These are phyloP conservation scores for Lineolata rhizophorae DNA, from an alignment of 495 filamentous ascomycete species.

Conservation along the genomic window DNA sequence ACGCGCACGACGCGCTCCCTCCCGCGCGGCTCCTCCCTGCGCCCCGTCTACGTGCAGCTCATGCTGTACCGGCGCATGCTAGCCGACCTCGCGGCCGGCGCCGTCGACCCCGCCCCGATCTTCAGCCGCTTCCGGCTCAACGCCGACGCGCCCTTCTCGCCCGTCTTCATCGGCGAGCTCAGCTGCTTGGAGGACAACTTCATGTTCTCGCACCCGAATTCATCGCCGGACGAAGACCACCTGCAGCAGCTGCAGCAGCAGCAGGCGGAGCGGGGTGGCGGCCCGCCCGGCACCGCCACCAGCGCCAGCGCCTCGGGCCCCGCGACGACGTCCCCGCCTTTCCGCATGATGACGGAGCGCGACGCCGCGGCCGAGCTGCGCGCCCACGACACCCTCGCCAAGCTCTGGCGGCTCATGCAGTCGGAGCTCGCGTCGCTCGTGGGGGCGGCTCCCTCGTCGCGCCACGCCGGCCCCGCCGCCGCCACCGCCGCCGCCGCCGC, in stretches of 20 bases:
- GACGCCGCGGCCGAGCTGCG: slow-evolving; percentile 22
- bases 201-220: neutral
- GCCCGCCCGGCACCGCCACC: too few species aligned
- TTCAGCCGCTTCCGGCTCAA: slow-evolving; percentile 49
- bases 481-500: slow-evolving; percentile 1
- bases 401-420: slow-evolving; percentile 49
- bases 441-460: neutral
- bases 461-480: slow-evolving; percentile 3
- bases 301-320: too few species aligned
- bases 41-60: slow-evolving; percentile 63
- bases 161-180: slow-evolving; percentile 62
- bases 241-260: too few species aligned
- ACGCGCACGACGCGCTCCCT: slow-evolving; percentile 42
- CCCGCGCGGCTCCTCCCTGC: slow-evolving; percentile 45
- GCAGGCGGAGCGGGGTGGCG: too few species aligned
- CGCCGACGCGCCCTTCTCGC: slow-evolving; percentile 41
- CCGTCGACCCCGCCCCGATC: slow-evolving; percentile 43
- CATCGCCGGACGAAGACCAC: neutral
- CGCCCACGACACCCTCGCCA: slow-evolving; percentile 31
- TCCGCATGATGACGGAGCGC: slow-evolving; percentile 10
- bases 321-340: too few species aligned
- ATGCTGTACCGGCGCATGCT: slow-evolving; percentile 85
- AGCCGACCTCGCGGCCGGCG: slow-evolving; percentile 42
- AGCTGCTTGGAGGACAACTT: slow-evolving; percentile 41
- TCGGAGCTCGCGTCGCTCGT: slow-evolving; percentile 12